A percentile compares a stretch with the other conserved stretches of the same genome.
Conservation (phyloP, 192 early-diverging fungal genomes). For the Chytriomyces hyalinus region DNA sequence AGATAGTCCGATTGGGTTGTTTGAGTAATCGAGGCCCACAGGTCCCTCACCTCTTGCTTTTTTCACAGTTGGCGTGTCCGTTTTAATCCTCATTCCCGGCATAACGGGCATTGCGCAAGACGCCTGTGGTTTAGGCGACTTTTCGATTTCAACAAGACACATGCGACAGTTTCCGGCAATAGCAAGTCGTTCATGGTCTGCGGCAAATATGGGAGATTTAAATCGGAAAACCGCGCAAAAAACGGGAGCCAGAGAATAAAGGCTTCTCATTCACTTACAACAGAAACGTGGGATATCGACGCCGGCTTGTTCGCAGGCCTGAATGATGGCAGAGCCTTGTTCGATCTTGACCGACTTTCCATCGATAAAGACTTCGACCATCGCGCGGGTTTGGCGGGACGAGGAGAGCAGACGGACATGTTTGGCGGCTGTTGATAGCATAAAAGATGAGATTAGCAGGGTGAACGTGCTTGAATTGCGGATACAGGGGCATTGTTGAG, state of each 20-base stretch:
- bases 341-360: conserved; percentile 89
- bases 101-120: conserved; percentile 97
- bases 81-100: conserved; percentile 97
- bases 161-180: conserved; percentile 99
- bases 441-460: no score
- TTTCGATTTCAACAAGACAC: conserved; percentile 98
- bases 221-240: not conserved
- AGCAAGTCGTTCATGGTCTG: conserved; percentile 85
- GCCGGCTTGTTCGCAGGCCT: conserved; percentile 96
- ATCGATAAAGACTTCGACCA: conserved; percentile 76
- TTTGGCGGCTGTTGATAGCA: not conserved
- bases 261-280: conserved; percentile 38
- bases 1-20: not conserved
- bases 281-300: conserved; percentile 84
- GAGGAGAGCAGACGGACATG: conserved; percentile 10
- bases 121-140: conserved; percentile 92
- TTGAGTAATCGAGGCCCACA: not conserved
- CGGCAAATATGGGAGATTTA: not conserved
- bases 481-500: no score
- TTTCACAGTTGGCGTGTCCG: conserved; percentile 90
- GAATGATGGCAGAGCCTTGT: conserved; percentile 92
- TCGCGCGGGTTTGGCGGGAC: conserved; percentile 14
- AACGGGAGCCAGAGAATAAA: conserved; percentile 11
- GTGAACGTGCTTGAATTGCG: no score
- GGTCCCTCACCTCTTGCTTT: conserved; percentile 73